A percentile compares a stretch with the other conserved stretches of the same genome.
phyloP scores from a whole-genome alignment of 768 basidiomycete species.

The Hericium rajendrae region DNA sequence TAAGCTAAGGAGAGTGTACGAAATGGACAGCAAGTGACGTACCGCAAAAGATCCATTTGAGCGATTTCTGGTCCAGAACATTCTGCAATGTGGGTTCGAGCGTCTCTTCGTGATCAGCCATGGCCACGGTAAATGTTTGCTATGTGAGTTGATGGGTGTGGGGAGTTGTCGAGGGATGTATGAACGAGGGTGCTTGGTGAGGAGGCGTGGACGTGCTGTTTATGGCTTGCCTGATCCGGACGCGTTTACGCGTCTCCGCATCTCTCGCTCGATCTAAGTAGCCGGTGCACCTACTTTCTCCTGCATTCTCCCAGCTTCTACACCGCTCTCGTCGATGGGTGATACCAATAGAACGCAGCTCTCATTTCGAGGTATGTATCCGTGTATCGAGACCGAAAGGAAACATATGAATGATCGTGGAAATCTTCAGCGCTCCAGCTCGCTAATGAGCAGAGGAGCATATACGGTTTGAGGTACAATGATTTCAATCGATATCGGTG shows the following conservation, averaged over 20 bases:
- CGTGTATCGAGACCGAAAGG: background rate
- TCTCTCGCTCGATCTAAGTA: background rate
- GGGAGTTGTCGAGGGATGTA: background rate
- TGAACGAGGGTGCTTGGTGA: no score
- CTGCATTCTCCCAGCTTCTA: constrained; percentile 6
- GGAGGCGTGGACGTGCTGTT: background rate
- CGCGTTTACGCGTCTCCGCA: background rate
- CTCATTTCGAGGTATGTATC: constrained; percentile 33
- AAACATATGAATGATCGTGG: background rate
- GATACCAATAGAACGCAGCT: constrained; percentile 12
- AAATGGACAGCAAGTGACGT: constrained; percentile 24
- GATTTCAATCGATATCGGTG: constrained; percentile 83
- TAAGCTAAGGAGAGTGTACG: constrained; percentile 7
- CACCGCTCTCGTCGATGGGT: constrained; percentile 6
- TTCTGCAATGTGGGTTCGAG: constrained; percentile 88
- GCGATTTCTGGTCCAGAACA: constrained; percentile 80
- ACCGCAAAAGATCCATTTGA: constrained; percentile 99
- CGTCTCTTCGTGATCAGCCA: constrained; percentile 43
- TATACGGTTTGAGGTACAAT: constrained; percentile 86
- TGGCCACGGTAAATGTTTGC: constrained; percentile 14
- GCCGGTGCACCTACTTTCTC: constrained; percentile 10
- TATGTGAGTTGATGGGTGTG: constrained; percentile 4
- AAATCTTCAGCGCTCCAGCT: constrained; percentile 58
- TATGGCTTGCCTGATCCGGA: background rate
- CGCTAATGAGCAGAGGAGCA: constrained; percentile 80